Evolutionary conservation across 116 monocot genomes (phyloP).

Genomic region (Phalaenopsis hybrid): DNA sequence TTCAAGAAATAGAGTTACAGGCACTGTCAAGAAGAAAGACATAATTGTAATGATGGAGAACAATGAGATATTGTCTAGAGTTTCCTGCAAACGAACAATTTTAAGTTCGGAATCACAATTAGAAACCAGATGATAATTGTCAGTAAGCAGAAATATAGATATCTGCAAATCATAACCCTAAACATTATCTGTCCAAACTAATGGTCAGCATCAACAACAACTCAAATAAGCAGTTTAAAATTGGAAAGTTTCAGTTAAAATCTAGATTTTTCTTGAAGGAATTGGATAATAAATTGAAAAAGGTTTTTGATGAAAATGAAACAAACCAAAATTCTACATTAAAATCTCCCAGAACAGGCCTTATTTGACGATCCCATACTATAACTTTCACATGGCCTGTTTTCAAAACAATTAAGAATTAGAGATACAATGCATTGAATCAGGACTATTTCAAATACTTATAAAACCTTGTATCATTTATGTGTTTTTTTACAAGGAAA

Average conservation of each 20-base stretch:
- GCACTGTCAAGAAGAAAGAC: slow-evolving; percentile 64
- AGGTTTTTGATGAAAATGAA: background rate
- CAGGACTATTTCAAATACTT: too few relatives aligned
- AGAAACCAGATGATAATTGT: background rate
- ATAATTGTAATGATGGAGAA: slow-evolving; percentile 93
- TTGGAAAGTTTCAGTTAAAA: too few relatives aligned
- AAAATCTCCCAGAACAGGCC: too few relatives aligned
- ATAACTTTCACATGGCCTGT: too few relatives aligned
- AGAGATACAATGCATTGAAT: too few relatives aligned
- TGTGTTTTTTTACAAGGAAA: too few relatives aligned
- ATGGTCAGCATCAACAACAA: too few relatives aligned
- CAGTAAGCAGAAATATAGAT: background rate
- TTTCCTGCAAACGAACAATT: slow-evolving; percentile 48
- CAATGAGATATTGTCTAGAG: slow-evolving; percentile 85
- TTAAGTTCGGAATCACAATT: background rate
- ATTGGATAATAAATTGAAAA: background rate
- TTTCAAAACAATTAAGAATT: too few relatives aligned
- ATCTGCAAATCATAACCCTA: background rate
- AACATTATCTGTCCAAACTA: background rate
- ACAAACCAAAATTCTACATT: too few relatives aligned
- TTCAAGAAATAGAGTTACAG: slow-evolving; percentile 58
- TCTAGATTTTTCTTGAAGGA: background rate
- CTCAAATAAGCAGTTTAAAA: too few relatives aligned
- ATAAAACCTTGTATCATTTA: too few relatives aligned
- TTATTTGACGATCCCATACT: too few relatives aligned